Base-by-base conservation (phyloP, 2,329 filamentous ascomycete species). In the Aspergillus tubingensis region DNA sequence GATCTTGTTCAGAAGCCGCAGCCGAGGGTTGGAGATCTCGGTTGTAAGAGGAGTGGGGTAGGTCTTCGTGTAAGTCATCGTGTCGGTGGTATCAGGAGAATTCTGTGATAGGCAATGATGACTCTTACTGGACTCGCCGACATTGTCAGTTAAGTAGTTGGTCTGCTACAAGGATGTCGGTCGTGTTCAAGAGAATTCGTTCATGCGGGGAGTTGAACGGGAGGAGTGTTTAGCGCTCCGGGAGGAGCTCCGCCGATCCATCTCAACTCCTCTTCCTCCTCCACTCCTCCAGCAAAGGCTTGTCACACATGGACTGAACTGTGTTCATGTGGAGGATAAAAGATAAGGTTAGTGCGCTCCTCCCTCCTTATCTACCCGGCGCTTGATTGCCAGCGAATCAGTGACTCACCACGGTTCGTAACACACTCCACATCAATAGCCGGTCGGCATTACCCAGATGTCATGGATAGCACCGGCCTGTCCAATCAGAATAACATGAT, bases 1-100 rank as follows among this genome's bases (percentile, higher is more conserved):
- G 63, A 82, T 67, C 39, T 76, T 77, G 59, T 82, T 82, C 60
- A 82, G 75, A 3, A 82, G 67, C 54, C 75, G 72, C 57, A 81
- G 65, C 8, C 76, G 76, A 61, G 78, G 73, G 65, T 82, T 82
- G 15, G 76, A 52, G 47, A 78, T 69, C 5, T 21, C 10, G 11
- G 74, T 79, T 10, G 71, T 69, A 11, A 59, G 71, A 11, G 73
- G 61, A 2, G 71, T 74, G 25, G 72, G 63, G 56, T 74, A 74
- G 53, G 58, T 58, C 53, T 57, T 62, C 43, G 44, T 66, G 27
- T 54, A 49, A 10, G 44, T 59, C 19, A 43, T 44, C 44, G 30
- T 44, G 3, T 23, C 27, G 36, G 41, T 13, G 2, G 41, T 36
- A 7, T 36, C 32, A 36, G 32, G 32, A 36, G 32, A 5, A 36